These are phyloP conservation scores for Penicillium hesseltinei DNA, from an alignment of 2,329 filamentous ascomycete genomes.

Conservation along the genomic window DNA sequence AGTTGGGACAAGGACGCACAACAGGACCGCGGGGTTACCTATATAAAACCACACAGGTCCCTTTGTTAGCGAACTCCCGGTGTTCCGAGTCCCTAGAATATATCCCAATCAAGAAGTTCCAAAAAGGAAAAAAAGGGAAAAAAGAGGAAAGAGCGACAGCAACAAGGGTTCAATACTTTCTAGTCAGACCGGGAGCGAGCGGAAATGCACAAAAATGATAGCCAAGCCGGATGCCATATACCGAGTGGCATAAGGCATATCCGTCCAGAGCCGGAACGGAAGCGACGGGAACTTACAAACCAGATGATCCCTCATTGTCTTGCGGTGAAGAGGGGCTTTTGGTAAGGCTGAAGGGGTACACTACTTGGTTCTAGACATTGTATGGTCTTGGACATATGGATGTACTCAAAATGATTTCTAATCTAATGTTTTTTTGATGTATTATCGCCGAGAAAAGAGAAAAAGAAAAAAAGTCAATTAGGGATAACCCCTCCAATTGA, in stretches of 20 bases:
- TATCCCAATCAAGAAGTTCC: not conserved
- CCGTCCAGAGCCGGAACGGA: conserved; percentile 25
- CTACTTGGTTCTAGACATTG: not conserved
- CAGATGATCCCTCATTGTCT: conserved; percentile 18
- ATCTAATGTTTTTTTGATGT: not conserved
- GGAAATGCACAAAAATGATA: conserved; percentile 21
- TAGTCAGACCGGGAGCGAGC: conserved; percentile 29
- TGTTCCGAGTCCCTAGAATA: conserved; percentile 9
- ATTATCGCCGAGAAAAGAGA: no score
- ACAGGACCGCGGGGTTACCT: conserved; percentile 13
- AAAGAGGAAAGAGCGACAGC: conserved; percentile 2
- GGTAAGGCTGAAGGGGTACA: not conserved
- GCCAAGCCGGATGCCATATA: conserved; percentile 28
- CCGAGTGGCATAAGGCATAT: conserved; percentile 17
- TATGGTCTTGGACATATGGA: not conserved
- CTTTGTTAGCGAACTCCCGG: conserved; percentile 3
- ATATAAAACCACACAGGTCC: conserved; percentile 8
- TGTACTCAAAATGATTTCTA: not conserved
- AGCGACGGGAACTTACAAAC: conserved; percentile 22
- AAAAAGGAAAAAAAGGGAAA: not conserved
- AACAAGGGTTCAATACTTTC: conserved; percentile 2
- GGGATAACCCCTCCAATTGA: not conserved
- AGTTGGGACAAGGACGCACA: conserved; percentile 11
- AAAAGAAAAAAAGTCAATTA: not conserved
- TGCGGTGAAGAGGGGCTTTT: no score